These are phyloP conservation scores for Myriosclerotinia curreyana DNA, from an alignment of 2,329 filamentous ascomycete genomes.

Conservation along the genomic window DNA sequence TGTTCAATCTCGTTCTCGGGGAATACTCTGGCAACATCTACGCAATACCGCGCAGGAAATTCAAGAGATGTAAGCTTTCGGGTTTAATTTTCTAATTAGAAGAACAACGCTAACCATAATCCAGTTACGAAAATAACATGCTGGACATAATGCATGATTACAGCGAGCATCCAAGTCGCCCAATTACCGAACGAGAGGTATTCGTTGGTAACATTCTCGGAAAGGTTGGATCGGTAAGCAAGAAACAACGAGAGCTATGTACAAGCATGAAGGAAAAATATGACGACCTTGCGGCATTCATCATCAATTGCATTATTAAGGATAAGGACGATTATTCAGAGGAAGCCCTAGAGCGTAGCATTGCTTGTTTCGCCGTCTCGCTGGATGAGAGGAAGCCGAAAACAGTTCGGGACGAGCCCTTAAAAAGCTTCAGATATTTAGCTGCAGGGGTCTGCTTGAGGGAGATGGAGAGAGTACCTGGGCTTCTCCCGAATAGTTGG, in stretches of 20 bases:
- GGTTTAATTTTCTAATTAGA: neutral
- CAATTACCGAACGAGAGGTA: slow-evolving; percentile 52
- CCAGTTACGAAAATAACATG: slow-evolving; percentile 53
- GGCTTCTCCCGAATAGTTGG: slow-evolving; percentile 10
- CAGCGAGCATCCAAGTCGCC: slow-evolving; percentile 42
- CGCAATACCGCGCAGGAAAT: slow-evolving; percentile 42
- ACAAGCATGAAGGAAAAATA: slow-evolving; percentile 45
- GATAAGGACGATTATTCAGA: slow-evolving; percentile 40
- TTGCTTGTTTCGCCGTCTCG: slow-evolving; percentile 49
- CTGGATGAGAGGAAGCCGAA: slow-evolving; percentile 38
- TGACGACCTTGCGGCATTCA: slow-evolving; percentile 43
- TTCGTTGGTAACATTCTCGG: slow-evolving; percentile 58
- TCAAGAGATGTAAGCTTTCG: slow-evolving; percentile 45
- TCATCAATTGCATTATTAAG: slow-evolving; percentile 45
- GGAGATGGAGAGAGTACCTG: slow-evolving; percentile 43
- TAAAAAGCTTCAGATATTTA: slow-evolving; percentile 53
- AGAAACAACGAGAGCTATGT: slow-evolving; percentile 44
- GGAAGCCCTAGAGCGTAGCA: slow-evolving; percentile 47
- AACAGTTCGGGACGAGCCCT: slow-evolving; percentile 37
- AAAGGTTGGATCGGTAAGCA: slow-evolving; percentile 43
- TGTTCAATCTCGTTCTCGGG: slow-evolving; percentile 39
- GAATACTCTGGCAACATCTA: slow-evolving; percentile 43
- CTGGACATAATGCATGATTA: slow-evolving; percentile 47
- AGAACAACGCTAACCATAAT: neutral
- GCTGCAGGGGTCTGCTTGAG: slow-evolving; percentile 50